Evolutionary conservation across 2,329 filamentous ascomycete species (phyloP), one percentile per base, ranked within the genome.

Genomic region (Aspergillus tubingensis): DNA sequence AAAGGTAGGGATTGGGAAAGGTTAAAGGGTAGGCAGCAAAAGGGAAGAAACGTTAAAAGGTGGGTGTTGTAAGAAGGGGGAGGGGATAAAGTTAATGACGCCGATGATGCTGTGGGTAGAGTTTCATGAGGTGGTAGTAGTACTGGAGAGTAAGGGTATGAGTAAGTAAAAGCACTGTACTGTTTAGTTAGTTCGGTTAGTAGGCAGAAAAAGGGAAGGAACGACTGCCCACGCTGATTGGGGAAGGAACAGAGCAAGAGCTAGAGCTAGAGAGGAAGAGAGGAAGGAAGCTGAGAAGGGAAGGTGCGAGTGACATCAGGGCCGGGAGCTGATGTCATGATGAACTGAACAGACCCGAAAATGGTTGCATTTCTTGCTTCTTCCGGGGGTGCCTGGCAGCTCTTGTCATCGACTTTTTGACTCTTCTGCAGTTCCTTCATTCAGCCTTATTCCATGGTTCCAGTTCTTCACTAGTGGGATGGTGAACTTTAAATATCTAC

Each of bases 21-120:
- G 50, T 36, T 21, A 13, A 21, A 21, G 41, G 41, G 41, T 17
- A 21, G 17, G 41, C n/a, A 21, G 17, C n/a, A 53, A 19, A 39
- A 17, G 15, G 39, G n/a, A 41, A 47, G 39, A 55, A 44, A 55
- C 13, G 25, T 47, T 47, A 44, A 32, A 30, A 30, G 27, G 52
- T 19, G 23, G 41, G 23, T n/a, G 39, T 36, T 11, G 39, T 13
- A 36, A 5, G 32, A 36, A 36, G 32, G 32, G 23, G 30, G 49
- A 52, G 32, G 30, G 21, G 17, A 52, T 52, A 54, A 30, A 55
- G 53, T 47, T 55, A 47, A 53, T 53, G 50, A 53, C 36, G 50
- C 30, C 36, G 50, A 53, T 53, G 50, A 53, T 55, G 39, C n/a
- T 47, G 53, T 19, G 13, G 25, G 39, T 30, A 17, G 44, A 49